Base-by-base conservation (phyloP, 2,329 filamentous ascomycete species). In the Fusarium lateritium region DNA sequence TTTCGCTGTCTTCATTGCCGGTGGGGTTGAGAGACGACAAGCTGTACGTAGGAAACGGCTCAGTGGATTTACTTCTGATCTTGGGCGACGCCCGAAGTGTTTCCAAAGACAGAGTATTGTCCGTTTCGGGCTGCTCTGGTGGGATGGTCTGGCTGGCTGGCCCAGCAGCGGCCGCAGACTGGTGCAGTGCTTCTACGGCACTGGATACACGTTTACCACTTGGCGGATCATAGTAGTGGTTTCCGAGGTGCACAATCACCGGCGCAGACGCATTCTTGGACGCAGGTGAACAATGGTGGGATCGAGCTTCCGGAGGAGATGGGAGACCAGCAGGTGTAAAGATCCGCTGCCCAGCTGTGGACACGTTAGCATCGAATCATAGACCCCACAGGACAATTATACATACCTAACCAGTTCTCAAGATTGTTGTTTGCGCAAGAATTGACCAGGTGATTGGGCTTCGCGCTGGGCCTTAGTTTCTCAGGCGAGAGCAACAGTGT, bases 341-440 rank as follows among this genome's bases (percentile, higher is more conserved):
- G 17, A 76, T 55, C 6, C 40, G 68, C 50, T 79, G 71, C 6
- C 74, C 76, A 39, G 75, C 79, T 80, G 26, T 24, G 13, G 26
- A n/a, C 34, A 33, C 19, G 43, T 78, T 39, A 76, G 56, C 49
- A 36, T 7, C 65, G 19, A 33, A 45, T 19, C 22, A 31, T 2
- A 24, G 15, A 10, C 21, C 21, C 17, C 17, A 21, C 9, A 15
- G 19, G 15, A 19, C 6, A 22, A 11, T 9, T 38, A 21, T 15
- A 51, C 77, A 67, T 70, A 81, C 80, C 75, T 38, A 82, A 73
- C 80, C 80, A 82, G 54, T 79, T 78, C 34, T 81, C 73, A 4
- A 80, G 60, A 17, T 59, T 71, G 13, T 75, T 62, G 5, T 62
- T 69, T 8, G 61, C 55, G 34, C 71, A 76, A 10, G 76, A 77